Conservation (phyloP, 306 rosid species). For the Calophaca sinica region DNA sequence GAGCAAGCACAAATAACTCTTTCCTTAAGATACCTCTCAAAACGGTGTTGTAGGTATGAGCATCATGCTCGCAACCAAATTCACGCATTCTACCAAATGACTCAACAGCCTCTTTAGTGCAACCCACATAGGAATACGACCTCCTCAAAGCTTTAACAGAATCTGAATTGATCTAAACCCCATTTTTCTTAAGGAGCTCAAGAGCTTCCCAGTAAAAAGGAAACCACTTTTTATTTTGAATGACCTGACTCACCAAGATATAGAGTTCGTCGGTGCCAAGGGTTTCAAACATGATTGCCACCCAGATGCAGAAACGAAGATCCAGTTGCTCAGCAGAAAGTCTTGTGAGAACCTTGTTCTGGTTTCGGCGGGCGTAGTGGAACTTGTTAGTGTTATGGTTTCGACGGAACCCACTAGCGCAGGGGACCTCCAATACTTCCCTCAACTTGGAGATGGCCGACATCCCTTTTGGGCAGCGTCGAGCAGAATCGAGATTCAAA, state of each 20-base stretch:
- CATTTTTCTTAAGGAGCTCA: conserved; percentile 53
- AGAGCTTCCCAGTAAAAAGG: conserved; percentile 67
- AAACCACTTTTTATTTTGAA: conserved; percentile 49
- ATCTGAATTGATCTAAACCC: conserved; percentile 52
- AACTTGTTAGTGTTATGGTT: neutral
- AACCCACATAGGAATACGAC: conserved; percentile 49
- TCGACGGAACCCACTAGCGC: neutral
- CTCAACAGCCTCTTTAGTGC: conserved; percentile 62
- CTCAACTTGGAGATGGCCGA: conserved; percentile 17
- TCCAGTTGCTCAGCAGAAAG: conserved; percentile 27
- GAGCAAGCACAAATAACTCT: conserved; percentile 57
- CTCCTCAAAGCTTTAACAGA: conserved; percentile 56
- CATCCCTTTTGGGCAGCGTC: neutral
- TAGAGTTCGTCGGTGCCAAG: conserved; percentile 31
- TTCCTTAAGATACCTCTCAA: conserved; percentile 53
- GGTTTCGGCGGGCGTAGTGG: neutral
- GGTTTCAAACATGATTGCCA: conserved; percentile 50
- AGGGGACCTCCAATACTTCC: neutral
- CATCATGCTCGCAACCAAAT: conserved; percentile 60
- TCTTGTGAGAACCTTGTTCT: neutral
- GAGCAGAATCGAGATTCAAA: too few species aligned
- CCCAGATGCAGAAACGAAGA: conserved; percentile 73
- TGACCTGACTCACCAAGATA: conserved; percentile 43
- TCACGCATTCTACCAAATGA: conserved; percentile 62
- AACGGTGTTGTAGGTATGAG: conserved; percentile 59